Evolutionary conservation across 2,329 filamentous ascomycete genomes (phyloP), one percentile per base, ranked within the genome.

Genomic region (Apiospora kogelbergensis): DNA sequence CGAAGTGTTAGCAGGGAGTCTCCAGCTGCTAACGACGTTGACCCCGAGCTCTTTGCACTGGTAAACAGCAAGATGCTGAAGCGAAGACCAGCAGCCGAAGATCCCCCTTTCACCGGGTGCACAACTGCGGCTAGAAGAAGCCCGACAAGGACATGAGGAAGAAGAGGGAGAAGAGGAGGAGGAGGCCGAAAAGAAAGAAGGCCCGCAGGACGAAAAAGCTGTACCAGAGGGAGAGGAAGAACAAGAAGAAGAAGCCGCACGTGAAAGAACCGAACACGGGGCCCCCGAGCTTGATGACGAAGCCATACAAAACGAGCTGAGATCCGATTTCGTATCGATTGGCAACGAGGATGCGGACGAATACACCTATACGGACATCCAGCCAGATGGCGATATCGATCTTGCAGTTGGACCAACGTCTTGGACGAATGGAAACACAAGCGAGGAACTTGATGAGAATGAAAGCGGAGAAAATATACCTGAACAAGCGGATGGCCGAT

Each of bases 1-100:
- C 53, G 17, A n/a, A 37, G 53, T 37, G 30, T 6, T 9, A 37
- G 53, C 30, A 37, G 17, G 9, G 53, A 37, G 30, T 37, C 53
- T 6, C 3, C 53, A 5, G 37, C 30, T n/a, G 53, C 33, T 37
- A 37, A 22, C 30, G 20, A 60, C 9, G 53, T 60, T 10, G 53
- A 60, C 17, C 30, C 30, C 11, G 30, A n/a, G 30, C 53, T 60
- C 17, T 60, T 60, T 37, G 30, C 24, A 6, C 13, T 68, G 40
- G 53, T 68, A 6, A 63, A 63, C 17, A 63, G 48, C 30, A 60
- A 63, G 24, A 68, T 41, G n/a, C 37, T 37, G 33, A 68, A 63
- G 24, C 66, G 57, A 17, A 63, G 37, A 7, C 40, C 53, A 60
- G 53, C 53, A 60, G 53, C 9, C 26, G 53, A 60, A 37, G 53